Base-by-base conservation (phyloP, 139 green algal genomes). In the Tetratostichococcus sp. region DNA sequence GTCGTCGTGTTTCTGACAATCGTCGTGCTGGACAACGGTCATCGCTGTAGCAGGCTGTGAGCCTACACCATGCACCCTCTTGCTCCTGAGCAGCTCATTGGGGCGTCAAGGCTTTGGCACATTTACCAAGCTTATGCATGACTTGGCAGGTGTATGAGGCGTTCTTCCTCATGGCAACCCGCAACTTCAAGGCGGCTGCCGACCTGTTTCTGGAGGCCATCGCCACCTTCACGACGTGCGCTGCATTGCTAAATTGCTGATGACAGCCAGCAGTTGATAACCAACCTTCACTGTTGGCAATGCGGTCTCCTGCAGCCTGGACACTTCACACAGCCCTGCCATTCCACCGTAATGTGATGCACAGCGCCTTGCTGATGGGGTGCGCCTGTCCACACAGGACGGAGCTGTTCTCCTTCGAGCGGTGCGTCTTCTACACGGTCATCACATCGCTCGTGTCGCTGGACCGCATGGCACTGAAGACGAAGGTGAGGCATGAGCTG, bases 101-200 rank as follows among this genome's bases (percentile, higher is more conserved):
- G n/a, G n/a, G n/a, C n/a, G n/a, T n/a, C n/a, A n/a, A n/a, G n/a
- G n/a, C n/a, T n/a, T n/a, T n/a, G n/a, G n/a, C n/a, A n/a, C n/a
- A n/a, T n/a, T n/a, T n/a, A n/a, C n/a, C n/a, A n/a, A n/a, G n/a
- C n/a, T n/a, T n/a, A n/a, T n/a, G n/a, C n/a, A n/a, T n/a, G n/a
- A n/a, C n/a, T n/a, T n/a, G n/a, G 68, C 80, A 93, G 86, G 95
- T 99, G 79, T 99, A 99, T 78, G 93, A 99, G 77, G 92, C 90
- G 0, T 71, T 98, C 25, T 93, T 92, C 80, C 79, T 84, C 2
- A 91, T 97, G 83, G 91, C 92, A 75, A 93, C 80, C 2, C 83
- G 96, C 0, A 81, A 97, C 79, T 95, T 98, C 81, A 88, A 92
- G 66, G 67, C 84, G 16, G 94, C 95, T 6, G 91, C 92, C 0